Evolutionary conservation across 169 alveolate species (phyloP), one percentile per base, ranked within the genome.

Genomic region (Prorocentrum cordatum): DNA sequence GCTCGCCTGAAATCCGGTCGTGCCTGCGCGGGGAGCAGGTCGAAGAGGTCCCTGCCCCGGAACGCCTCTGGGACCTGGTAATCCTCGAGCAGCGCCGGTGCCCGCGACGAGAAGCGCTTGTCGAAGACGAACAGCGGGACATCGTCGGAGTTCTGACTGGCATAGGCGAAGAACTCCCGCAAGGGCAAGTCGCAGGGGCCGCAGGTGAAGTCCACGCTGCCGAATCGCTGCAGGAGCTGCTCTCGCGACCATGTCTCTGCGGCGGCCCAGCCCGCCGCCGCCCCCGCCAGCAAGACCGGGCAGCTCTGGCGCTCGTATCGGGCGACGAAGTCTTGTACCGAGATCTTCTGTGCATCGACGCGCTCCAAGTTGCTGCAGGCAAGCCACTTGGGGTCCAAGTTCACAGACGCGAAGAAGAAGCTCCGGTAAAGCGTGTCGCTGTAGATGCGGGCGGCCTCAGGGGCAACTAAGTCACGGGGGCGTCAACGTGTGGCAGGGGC

Each of bases 111-210:
- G 36, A 50, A 75, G 58, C 54, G 39, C 38, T 75, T 75, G 72
- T 54, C 71, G 59, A 75, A 75, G 38, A 75, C 39, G 38, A 75
- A 75, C 72, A 75, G 35, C 39, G 86, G 86, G 6, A 58, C 86
- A 26, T 75, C 86, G 36, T 75, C 86, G 18, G n/a, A 42, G 54
- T 1, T 20, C 18, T 36, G 68, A 59, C 29, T 36, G 6, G 68
- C 68, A 14, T 59, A 59, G 68, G 68, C 68, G 33, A 27, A 59
- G 36, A 67, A 67, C n/a, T 3, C n/a, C 39, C 36, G 26, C 61
- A 75, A 38, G 7, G 72, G 86, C 20, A 75, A n/a, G 50, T 75
- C 86, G 14, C 68, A 31, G 3, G 86, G 39, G 24, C 86, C 86
- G 45, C 64, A 58, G 27, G 86, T 72, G 38, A 75, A 75, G 61